Conservation (phyloP, 1,284 basidiomycete genomes). For the Naganishia albida region DNA sequence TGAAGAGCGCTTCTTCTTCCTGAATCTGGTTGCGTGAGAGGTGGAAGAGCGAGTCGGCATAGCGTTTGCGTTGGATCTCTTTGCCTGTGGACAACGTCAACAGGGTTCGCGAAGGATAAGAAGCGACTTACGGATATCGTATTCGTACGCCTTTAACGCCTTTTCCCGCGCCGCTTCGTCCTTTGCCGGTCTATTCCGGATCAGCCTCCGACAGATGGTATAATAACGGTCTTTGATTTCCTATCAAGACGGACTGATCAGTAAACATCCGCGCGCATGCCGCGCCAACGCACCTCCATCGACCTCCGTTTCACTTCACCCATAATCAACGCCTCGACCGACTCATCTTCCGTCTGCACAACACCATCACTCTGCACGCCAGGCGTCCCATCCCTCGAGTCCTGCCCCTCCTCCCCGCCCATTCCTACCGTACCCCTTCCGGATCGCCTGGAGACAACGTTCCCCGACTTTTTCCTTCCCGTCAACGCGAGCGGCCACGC, state of each 20-base stretch:
- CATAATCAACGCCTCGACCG: conserved; percentile 24
- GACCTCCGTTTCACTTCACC: conserved; percentile 30
- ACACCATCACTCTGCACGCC: not conserved
- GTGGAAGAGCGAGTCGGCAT: conserved; percentile 78
- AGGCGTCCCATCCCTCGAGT: conserved; percentile 20
- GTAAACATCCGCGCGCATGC: conserved; percentile 49
- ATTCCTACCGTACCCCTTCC: not conserved
- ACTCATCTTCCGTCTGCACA: not conserved
- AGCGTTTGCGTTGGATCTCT: conserved; percentile 85
- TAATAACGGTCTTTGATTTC: conserved; percentile 96
- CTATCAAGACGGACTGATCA: conserved; percentile 70
- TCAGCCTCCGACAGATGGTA: conserved; percentile 82
- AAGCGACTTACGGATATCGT: conserved; percentile 70
- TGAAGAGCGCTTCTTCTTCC: conserved; percentile 93
- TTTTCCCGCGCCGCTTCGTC: conserved; percentile 71
- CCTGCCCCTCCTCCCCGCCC: not conserved
- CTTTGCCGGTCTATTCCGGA: conserved; percentile 75
- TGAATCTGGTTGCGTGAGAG: conserved; percentile 85
- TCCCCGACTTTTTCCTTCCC: conserved; percentile 3
- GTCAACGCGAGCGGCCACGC: not conserved
- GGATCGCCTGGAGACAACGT: not conserved
- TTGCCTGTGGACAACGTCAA: conserved; percentile 60
- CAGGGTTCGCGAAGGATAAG: not conserved
- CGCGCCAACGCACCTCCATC: conserved; percentile 15
- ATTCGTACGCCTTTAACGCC: conserved; percentile 70